These are phyloP conservation scores for Tulasnella calospora DNA, from an alignment of 768 basidiomycete species.

Conservation along the genomic window DNA sequence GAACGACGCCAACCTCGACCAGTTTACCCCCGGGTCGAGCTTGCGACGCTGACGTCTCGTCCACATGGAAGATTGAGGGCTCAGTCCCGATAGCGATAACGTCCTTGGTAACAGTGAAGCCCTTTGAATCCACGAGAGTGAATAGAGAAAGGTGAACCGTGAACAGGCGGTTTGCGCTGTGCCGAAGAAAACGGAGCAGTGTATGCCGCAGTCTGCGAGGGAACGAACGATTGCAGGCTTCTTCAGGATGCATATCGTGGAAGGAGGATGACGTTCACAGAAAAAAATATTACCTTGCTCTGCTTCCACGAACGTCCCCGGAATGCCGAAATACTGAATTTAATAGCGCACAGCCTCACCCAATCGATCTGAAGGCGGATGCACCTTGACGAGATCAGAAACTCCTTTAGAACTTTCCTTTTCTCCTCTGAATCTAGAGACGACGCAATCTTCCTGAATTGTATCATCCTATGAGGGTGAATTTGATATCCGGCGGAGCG, in stretches of 20 bases:
- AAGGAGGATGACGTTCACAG: background rate
- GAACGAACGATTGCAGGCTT: background rate
- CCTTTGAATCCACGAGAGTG: background rate
- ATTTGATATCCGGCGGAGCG: too few relatives aligned
- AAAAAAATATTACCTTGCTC: background rate
- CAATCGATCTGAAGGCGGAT: background rate
- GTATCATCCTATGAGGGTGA: too few relatives aligned
- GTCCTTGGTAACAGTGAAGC: constrained; percentile 10
- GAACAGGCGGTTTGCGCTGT: background rate
- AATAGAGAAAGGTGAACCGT: constrained; percentile 6
- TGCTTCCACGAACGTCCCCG: too few relatives aligned
- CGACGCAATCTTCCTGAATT: too few relatives aligned
- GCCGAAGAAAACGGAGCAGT: background rate
- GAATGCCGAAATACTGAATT: background rate
- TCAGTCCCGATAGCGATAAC: constrained; percentile 29
- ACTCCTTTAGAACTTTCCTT: too few relatives aligned
- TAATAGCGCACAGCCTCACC: background rate
- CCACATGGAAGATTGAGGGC: constrained; percentile 35
- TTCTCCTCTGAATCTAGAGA: too few relatives aligned
- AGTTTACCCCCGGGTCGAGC: constrained; percentile 35
- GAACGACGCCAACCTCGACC: constrained; percentile 33
- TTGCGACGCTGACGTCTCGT: constrained; percentile 34
- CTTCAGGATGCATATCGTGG: background rate
- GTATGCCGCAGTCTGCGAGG: background rate
- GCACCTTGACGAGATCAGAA: too few relatives aligned